These are phyloP conservation scores for Linnemannia schmuckeri DNA, from an alignment of 192 early-diverging fungal genomes.

Conservation along the genomic window DNA sequence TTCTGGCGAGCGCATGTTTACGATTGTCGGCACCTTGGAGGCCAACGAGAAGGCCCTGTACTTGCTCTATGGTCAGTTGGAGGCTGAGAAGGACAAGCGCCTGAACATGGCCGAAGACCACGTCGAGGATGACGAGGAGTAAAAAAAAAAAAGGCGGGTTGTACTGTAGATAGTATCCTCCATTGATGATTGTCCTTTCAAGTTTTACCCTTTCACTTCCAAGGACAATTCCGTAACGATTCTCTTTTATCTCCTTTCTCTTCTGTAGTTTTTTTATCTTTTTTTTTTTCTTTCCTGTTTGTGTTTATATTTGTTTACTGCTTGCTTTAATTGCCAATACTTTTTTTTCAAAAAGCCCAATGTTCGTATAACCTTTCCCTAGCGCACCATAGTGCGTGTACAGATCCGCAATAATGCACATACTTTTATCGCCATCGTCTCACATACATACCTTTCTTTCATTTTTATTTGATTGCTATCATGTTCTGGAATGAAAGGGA, in stretches of 20 bases:
- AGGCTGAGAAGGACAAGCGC: conserved; percentile 88
- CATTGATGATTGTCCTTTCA: neutral
- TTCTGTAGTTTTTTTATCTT: neutral
- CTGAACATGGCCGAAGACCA: conserved; percentile 59
- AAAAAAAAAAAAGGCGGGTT: neutral
- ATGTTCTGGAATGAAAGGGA: neutral
- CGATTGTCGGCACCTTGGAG: conserved; percentile 90
- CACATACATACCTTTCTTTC: neutral
- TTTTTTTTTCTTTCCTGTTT: conserved; percentile 2
- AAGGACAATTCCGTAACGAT: neutral
- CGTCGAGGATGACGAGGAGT: conserved; percentile 57
- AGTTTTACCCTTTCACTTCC: neutral
- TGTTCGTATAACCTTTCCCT: neutral
- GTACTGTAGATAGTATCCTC: neutral
- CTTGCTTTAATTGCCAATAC: neutral
- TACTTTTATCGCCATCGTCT: neutral
- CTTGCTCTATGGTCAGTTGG: conserved; percentile 90
- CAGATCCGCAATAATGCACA: conserved; percentile 14
- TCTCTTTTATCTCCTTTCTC: neutral
- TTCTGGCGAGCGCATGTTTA: conserved; percentile 89
- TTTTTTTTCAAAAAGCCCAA: neutral
- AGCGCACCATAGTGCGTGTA: neutral
- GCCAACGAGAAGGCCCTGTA: conserved; percentile 92
- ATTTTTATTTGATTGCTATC: neutral
- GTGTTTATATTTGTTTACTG: conserved; percentile 11